Evolutionary conservation across 1,139 yeast genomes (phyloP).

Genomic region (Barnettozyma hawaiiensis): DNA sequence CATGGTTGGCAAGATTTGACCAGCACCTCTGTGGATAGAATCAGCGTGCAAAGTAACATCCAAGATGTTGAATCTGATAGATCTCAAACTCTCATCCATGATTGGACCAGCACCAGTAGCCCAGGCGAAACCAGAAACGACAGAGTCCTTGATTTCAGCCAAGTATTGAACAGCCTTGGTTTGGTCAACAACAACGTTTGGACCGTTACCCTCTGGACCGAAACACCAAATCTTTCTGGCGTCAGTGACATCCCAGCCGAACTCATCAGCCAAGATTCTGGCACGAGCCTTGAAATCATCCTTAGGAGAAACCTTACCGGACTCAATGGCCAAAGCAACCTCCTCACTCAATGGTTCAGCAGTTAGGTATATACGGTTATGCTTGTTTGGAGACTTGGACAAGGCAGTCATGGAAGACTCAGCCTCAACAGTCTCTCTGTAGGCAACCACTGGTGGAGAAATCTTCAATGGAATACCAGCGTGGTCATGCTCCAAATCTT

Average conservation of each 20-base stretch:
- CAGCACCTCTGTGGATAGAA: constrained; percentile 99
- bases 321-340: constrained; percentile 86
- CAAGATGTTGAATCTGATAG: constrained; percentile 94
- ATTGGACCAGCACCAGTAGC: constrained; percentile 99
- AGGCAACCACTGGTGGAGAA: constrained; percentile 96
- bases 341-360: constrained; percentile 97
- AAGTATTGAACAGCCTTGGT: constrained; percentile 99
- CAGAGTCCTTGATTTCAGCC: constrained; percentile 98
- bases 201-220: constrained; percentile 99
- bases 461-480: constrained; percentile 99
- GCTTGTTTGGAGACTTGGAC: constrained; percentile 99
- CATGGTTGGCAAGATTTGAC: constrained; percentile 99
- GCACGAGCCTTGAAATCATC: constrained; percentile 99
- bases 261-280: constrained; percentile 97
- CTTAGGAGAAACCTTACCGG: constrained; percentile 88
- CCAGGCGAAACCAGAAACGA: constrained; percentile 99
- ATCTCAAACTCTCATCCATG: constrained; percentile 94
- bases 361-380: constrained; percentile 98
- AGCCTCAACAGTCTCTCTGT: constrained; percentile 96
- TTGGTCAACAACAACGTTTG: constrained; percentile 98
- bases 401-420: constrained; percentile 95
- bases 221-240: constrained; percentile 99
- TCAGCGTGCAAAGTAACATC: constrained; percentile 99
- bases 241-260: constrained; percentile 99
- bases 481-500: constrained; percentile 96